These are phyloP conservation scores for Diversispora eburnea DNA, from an alignment of 192 early-diverging fungal species.

Conservation along the genomic window DNA sequence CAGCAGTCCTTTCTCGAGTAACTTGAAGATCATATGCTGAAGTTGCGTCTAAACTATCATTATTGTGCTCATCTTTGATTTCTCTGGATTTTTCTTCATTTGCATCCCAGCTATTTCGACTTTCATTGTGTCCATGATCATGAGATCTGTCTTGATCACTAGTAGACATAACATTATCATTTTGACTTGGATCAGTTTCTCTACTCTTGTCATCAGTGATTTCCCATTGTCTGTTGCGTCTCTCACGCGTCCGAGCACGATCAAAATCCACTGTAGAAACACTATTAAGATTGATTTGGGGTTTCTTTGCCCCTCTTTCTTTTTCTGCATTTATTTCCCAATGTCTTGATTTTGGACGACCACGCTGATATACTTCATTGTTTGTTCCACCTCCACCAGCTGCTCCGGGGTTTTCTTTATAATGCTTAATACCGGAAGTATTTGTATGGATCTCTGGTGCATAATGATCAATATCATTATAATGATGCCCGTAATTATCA, in stretches of 20 bases:
- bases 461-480: constrained; percentile 7
- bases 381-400: neutral
- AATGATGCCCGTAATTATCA: neutral
- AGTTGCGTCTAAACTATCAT: neutral
- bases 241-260: constrained; percentile 3
- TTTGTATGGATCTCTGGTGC: neutral
- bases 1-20: neutral
- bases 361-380: neutral
- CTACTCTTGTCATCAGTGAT: neutral
- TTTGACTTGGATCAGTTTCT: neutral
- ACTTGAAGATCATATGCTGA: neutral
- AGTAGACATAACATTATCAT: neutral
- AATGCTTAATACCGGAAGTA: neutral
- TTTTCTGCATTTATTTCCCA: constrained; percentile 9
- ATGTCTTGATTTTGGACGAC: constrained; percentile 9
- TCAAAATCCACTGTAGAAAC: neutral
- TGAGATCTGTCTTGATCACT: neutral
- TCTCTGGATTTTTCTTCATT: neutral
- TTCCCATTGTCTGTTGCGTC: constrained; percentile 8
- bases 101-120: neutral
- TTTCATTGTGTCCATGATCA: constrained; percentile 1
- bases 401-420: neutral
- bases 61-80: neutral
- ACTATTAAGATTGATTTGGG: neutral
- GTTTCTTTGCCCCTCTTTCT: constrained; percentile 3